A percentile compares a stretch with the other conserved stretches of the same genome.
phyloP scores from a whole-genome alignment of 257 asterid genomes.

The Handroanthus guayacan region DNA sequence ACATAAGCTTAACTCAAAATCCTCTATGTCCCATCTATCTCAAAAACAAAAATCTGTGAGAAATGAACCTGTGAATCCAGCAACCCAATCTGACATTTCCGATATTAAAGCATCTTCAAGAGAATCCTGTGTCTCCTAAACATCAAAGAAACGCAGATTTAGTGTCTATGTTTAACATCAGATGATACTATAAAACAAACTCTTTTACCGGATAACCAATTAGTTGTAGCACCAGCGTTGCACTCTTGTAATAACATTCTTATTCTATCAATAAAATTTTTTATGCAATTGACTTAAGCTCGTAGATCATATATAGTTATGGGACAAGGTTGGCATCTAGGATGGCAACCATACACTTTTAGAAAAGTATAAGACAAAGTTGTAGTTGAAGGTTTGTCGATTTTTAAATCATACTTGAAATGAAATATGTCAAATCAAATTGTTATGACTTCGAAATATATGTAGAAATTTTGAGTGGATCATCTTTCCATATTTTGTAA shows the following conservation, averaged over 20 bases:
- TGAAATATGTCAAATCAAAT: not conserved
- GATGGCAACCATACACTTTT: not conserved
- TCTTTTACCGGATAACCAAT: not conserved
- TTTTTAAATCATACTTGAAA: not conserved
- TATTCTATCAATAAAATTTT: too few relatives aligned
- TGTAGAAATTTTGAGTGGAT: not conserved
- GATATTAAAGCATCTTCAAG: constrained; percentile 57
- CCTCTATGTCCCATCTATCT: not conserved
- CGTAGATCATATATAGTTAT: too few relatives aligned
- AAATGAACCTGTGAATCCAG: constrained; percentile 66
- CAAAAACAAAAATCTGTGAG: not conserved
- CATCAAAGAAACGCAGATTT: constrained; percentile 24
- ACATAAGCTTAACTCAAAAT: too few relatives aligned
- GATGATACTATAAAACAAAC: not conserved
- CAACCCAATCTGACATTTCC: constrained; percentile 71
- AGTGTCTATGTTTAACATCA: constrained; percentile 7
- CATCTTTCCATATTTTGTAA: not conserved
- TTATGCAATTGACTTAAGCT: too few relatives aligned
- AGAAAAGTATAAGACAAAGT: not conserved
- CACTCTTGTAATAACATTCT: too few relatives aligned
- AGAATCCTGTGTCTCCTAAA: constrained; percentile 65
- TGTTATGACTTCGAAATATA: not conserved
- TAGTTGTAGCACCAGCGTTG: not conserved
- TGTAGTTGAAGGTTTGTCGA: not conserved
- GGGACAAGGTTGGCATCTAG: too few relatives aligned